Base-by-base conservation (phyloP, 345 rosid genomes). In the Citrus maxima region DNA sequence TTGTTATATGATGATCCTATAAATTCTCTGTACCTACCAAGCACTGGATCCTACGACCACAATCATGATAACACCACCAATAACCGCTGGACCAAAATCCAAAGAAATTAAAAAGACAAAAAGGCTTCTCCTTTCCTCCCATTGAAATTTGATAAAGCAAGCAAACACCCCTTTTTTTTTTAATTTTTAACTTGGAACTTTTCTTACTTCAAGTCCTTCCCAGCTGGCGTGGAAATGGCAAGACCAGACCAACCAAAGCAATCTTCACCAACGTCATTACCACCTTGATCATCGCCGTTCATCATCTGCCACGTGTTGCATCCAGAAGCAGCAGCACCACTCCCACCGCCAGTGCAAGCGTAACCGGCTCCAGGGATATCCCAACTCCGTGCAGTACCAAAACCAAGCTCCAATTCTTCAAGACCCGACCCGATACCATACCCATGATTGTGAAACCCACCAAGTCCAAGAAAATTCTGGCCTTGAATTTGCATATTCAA, bases 201-300 rank as follows among this genome's bases (percentile, higher is more conserved):
- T 13, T 3, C 80, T 66, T 85, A 90, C 80, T 90, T 88, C 66
- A 79, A 84, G 42, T 83, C 81, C 72, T 88, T 84, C 16, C 88
- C 89, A 14, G 84, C 90, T 8, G 85, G 83, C 73, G 84, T 75
- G 9, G 91, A 86, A 73, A 88, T 86, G 2, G 88, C 89, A n/a
- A 88, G 86, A 68, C 87, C 86, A 21, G 93, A 88, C 91, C 89
- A 90, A 32, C 78, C 76, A 59, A 87, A 87, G 58, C 82, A 84
- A 5, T 89, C 89, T 21, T 81, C 87, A 25, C 80, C 92, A 8
- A 46, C 84, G n/a, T 80, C 89, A 70, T 60, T 67, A 7, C 72
- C 76, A 21, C 72, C 80, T n/a, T 70, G 80, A 13, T 74, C 86
- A 27, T 81, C 85, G 21, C 76, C 71, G n/a, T 32, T 76, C 58